These are phyloP conservation scores for Ochetophila trinervis DNA, from an alignment of 306 rosid species.

Conservation along the genomic window DNA sequence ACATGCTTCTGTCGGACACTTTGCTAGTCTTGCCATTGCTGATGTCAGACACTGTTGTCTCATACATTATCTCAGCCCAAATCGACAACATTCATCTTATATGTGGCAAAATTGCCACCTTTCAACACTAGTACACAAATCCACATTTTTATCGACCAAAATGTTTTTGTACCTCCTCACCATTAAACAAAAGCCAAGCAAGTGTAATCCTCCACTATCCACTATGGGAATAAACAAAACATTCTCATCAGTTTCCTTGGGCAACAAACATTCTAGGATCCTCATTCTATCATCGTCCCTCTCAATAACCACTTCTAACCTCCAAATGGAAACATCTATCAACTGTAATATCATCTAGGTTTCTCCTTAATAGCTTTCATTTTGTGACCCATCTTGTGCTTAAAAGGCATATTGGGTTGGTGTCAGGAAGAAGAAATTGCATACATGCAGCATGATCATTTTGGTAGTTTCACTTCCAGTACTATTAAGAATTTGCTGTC, in stretches of 20 bases:
- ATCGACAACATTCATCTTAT: too few relatives aligned
- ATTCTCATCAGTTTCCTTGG: background rate
- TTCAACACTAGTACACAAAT: background rate
- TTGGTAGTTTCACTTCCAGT: background rate
- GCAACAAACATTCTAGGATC: background rate
- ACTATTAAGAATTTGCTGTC: background rate
- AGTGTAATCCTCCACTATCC: slow-evolving; percentile 11
- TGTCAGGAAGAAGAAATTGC: background rate
- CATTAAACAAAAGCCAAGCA: background rate
- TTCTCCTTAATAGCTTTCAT: background rate
- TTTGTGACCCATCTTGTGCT: background rate
- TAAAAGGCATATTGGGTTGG: background rate
- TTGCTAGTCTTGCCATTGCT: too few relatives aligned
- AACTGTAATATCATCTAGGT: background rate
- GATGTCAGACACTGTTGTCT: too few relatives aligned
- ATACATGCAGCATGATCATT: background rate
- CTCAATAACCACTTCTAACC: background rate
- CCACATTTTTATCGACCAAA: background rate
- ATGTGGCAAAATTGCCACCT: too few relatives aligned
- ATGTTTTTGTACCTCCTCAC: background rate
- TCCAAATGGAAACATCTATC: background rate
- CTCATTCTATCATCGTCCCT: background rate
- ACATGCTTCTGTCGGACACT: too few relatives aligned
- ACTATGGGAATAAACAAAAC: slow-evolving; percentile 9
- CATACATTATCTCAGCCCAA: too few relatives aligned